These are phyloP conservation scores for Leccinum longicurvipes DNA, from an alignment of 768 basidiomycete genomes.

Conservation along the genomic window DNA sequence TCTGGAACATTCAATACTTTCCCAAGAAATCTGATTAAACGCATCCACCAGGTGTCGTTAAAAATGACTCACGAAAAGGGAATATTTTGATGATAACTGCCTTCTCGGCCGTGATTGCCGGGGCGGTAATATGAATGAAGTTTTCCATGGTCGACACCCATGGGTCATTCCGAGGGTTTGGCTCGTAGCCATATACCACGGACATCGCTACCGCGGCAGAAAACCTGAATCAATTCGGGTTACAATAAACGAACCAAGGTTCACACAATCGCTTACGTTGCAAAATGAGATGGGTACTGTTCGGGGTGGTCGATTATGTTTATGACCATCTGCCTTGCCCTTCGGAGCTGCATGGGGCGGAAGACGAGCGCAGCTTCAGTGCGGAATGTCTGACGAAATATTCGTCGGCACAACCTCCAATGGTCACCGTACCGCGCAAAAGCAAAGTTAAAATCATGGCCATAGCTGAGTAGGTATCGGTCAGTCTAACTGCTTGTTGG, in stretches of 20 bases:
- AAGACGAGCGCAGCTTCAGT: slow-evolving; percentile 2
- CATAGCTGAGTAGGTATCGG: neutral
- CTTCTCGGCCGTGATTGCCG: slow-evolving; percentile 1
- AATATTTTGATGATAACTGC: slow-evolving; percentile 3
- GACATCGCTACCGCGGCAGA: slow-evolving; percentile 29
- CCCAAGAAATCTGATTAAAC: neutral
- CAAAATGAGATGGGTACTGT: neutral
- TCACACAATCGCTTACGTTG: neutral
- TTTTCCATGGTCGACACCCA: slow-evolving; percentile 6
- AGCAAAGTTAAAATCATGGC: neutral
- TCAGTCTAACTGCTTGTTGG: neutral
- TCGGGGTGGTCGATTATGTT: slow-evolving; percentile 10
- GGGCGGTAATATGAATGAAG: neutral
- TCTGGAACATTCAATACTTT: slow-evolving; percentile 16
- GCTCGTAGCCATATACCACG: slow-evolving; percentile 14
- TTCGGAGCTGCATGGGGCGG: slow-evolving; percentile 15
- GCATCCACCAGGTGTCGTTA: neutral
- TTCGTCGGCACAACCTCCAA: slow-evolving; percentile 9
- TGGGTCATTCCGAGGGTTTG: slow-evolving; percentile 5
- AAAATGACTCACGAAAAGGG: slow-evolving; percentile 15
- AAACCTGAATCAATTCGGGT: slow-evolving; percentile 14
- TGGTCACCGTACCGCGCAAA: neutral
- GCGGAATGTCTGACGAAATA: slow-evolving; percentile 20
- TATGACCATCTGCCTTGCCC: slow-evolving; percentile 7
- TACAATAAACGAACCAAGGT: neutral